Conservation (phyloP, 768 basidiomycete genomes). For the Xerocomus brunneocitrinus region DNA sequence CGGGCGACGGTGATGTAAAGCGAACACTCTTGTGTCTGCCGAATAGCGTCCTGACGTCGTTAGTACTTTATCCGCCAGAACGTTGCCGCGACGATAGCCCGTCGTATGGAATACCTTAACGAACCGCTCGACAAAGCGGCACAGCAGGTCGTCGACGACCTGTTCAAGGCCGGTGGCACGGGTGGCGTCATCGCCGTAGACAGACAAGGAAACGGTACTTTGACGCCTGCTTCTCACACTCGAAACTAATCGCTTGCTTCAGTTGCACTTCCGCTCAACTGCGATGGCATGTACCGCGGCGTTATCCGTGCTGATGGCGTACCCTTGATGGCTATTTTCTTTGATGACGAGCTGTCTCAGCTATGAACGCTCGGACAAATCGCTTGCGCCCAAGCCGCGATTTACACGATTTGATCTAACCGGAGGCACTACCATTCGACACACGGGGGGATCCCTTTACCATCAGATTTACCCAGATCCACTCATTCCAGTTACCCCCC, state of each 20-base stretch:
- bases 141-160: conserved; percentile 50
- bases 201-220: conserved; percentile 56
- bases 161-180: conserved; percentile 53
- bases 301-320: conserved; percentile 65
- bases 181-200: conserved; percentile 80
- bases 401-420: neutral
- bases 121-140: conserved; percentile 58
- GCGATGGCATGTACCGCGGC: conserved; percentile 79
- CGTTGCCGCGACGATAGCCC: conserved; percentile 62
- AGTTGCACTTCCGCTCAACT: conserved; percentile 76
- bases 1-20: conserved; percentile 79
- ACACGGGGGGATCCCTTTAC: neutral
- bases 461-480: neutral
- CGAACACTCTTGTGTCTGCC: neutral
- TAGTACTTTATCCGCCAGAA: conserved; percentile 77
- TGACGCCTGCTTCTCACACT: conserved; percentile 7
- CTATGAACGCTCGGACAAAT: conserved; percentile 2
- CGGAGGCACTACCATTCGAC: too few relatives aligned
- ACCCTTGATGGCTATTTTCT: conserved; percentile 72
- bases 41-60: conserved; percentile 1
- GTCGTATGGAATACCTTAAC: conserved; percentile 55
- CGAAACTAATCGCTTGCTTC: conserved; percentile 1
- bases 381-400: neutral
- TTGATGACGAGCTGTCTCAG: conserved; percentile 49
- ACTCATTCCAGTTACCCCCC: too few relatives aligned